Conservation (phyloP, 2,329 filamentous ascomycete genomes). For the Remersonia thermophila region DNA sequence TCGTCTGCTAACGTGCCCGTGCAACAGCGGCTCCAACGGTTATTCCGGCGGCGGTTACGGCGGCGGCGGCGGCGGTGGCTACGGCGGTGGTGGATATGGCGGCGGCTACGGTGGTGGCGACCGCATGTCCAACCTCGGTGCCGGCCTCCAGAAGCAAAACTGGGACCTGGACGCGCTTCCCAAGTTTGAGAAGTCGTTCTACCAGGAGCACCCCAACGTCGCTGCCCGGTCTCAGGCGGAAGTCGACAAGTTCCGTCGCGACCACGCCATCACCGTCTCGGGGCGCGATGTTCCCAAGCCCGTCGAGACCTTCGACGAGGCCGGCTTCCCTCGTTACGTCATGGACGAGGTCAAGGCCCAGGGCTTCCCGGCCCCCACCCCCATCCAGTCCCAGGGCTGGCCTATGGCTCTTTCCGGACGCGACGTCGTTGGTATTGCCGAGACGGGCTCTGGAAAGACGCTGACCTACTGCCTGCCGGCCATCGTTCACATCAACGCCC, state of each 20-base stretch:
- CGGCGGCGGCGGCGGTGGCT: slow-evolving; percentile 29
- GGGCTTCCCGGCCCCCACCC: slow-evolving; percentile 84
- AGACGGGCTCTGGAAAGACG: slow-evolving; percentile 98
- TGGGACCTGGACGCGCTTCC: slow-evolving; percentile 75
- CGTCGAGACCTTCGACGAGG: slow-evolving; percentile 94
- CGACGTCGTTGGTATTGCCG: slow-evolving; percentile 96
- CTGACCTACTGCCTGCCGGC: slow-evolving; percentile 95
- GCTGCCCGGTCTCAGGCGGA: slow-evolving; percentile 61
- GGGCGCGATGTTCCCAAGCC: slow-evolving; percentile 79
- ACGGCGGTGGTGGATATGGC: slow-evolving; percentile 35
- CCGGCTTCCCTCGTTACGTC: slow-evolving; percentile 91
- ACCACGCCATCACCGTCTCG: slow-evolving; percentile 72
- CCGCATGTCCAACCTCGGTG: slow-evolving; percentile 84
- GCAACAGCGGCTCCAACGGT: slow-evolving; percentile 20
- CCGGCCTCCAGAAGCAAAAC: slow-evolving; percentile 72
- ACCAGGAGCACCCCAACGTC: slow-evolving; percentile 86
- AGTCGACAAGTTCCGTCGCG: slow-evolving; percentile 76
- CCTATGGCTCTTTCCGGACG: slow-evolving; percentile 97
- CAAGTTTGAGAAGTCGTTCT: slow-evolving; percentile 99
- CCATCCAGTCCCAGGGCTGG: slow-evolving; percentile 98
- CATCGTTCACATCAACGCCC: slow-evolving; percentile 98
- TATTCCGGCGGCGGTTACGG: slow-evolving; percentile 28
- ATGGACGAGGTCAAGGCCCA: slow-evolving; percentile 98
- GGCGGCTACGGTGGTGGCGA: slow-evolving; percentile 60
- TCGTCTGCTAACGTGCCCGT: slow-evolving; percentile 9